phyloP scores from a whole-genome alignment of 2,329 filamentous ascomycete species.

The Pestalotiopsis sp. region DNA sequence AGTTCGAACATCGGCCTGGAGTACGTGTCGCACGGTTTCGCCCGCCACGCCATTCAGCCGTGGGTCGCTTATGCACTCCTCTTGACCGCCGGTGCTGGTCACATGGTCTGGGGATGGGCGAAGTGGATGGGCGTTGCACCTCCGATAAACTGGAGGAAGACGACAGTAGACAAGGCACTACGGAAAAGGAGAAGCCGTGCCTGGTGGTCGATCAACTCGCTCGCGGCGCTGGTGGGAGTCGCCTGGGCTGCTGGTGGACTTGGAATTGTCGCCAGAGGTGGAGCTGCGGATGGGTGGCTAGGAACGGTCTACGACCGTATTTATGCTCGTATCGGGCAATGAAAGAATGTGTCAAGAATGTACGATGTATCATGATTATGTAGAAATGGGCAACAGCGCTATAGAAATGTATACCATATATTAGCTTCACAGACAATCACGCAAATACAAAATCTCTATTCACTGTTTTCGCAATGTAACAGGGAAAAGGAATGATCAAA shows the following conservation, averaged over 20 bases:
- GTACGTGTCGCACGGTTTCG: conserved; percentile 85
- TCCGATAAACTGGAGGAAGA: conserved; percentile 51
- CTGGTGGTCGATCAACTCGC: conserved; percentile 72
- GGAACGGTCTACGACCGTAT: conserved; percentile 79
- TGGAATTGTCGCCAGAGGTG: conserved; percentile 75
- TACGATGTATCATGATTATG: not conserved
- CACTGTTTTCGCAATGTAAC: no score
- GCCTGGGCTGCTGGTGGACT: conserved; percentile 85
- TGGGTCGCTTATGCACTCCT: conserved; percentile 71
- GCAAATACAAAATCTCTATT: no score
- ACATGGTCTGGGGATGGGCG: conserved; percentile 85
- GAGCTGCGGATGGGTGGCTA: conserved; percentile 75
- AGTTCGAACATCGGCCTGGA: conserved; percentile 83
- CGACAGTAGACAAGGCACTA: conserved; percentile 52
- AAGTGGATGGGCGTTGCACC: conserved; percentile 75
- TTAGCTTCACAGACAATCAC: no score
- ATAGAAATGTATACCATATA: not conserved
- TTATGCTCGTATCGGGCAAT: conserved; percentile 38
- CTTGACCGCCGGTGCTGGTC: conserved; percentile 68
- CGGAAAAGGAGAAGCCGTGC: conserved; percentile 61
- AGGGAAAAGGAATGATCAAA: no score
- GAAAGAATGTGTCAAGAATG: not conserved
- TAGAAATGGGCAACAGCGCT: not conserved
- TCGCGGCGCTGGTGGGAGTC: conserved; percentile 57
- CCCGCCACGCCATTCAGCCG: conserved; percentile 67